Conservation (phyloP, 805 yeast genomes). For the Wickerhamiella spandovensis region DNA sequence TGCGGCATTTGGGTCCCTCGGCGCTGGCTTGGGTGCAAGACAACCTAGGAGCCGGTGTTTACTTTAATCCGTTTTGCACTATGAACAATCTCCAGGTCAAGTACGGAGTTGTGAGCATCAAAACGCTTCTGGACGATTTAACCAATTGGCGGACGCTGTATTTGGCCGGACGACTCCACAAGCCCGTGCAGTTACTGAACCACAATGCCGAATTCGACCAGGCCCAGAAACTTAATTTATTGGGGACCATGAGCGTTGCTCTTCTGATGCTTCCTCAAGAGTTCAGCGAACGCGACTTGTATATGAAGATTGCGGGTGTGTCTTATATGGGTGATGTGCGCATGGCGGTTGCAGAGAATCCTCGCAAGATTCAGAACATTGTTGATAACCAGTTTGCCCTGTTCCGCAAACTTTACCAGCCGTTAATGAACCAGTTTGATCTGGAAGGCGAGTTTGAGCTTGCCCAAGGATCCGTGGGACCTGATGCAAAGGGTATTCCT, state of each 20-base stretch:
- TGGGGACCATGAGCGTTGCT: conserved; percentile 63
- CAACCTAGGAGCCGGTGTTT: conserved; percentile 69
- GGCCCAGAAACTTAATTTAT: conserved; percentile 43
- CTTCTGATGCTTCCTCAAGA: conserved; percentile 36
- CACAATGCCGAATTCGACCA: conserved; percentile 4
- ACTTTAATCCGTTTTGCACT: conserved; percentile 80
- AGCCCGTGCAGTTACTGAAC: conserved; percentile 65
- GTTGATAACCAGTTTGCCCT: conserved; percentile 59
- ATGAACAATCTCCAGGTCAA: conserved; percentile 51
- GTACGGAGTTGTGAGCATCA: conserved; percentile 71
- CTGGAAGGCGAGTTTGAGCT: conserved; percentile 18
- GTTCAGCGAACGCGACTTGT: conserved; percentile 53
- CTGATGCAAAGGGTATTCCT: conserved; percentile 19
- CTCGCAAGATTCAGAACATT: conserved; percentile 73
- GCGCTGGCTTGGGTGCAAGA: conserved; percentile 47
- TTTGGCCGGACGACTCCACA: conserved; percentile 84
- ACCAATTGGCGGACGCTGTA: conserved; percentile 78
- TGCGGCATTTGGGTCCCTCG: conserved; percentile 47
- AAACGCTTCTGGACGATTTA: conserved; percentile 50
- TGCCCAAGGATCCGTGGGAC: conserved; percentile 12
- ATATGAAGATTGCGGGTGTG: conserved; percentile 60
- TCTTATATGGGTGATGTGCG: conserved; percentile 89
- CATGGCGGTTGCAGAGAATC: conserved; percentile 80
- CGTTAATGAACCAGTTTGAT: conserved; percentile 37
- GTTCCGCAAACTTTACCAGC: conserved; percentile 64